Evolutionary conservation across 2,329 filamentous ascomycete species (phyloP).

Genomic region (Dichotomopilus funicola): DNA sequence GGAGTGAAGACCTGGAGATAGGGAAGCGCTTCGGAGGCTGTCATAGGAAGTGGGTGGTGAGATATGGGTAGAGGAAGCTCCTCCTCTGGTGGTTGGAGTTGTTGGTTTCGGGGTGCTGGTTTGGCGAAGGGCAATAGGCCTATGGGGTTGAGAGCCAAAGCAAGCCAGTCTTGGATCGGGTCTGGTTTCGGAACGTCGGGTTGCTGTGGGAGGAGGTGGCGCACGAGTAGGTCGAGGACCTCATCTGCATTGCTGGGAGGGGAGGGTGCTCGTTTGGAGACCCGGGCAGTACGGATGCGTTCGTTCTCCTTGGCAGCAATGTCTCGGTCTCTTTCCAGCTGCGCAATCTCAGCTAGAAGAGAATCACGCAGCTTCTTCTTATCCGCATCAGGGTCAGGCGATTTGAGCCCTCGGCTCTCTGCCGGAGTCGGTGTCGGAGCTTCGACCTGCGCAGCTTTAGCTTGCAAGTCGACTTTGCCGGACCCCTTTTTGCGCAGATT

Average conservation of each 20-base stretch:
- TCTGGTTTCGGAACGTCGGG: constrained; percentile 21
- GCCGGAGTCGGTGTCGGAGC: constrained; percentile 22
- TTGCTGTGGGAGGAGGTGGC: constrained; percentile 36
- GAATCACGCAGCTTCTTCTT: constrained; percentile 48
- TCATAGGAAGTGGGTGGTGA: constrained; percentile 58
- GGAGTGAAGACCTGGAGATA: constrained; percentile 68
- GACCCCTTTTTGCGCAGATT: constrained; percentile 2
- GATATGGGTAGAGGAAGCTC: constrained; percentile 41
- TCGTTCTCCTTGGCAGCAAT: constrained; percentile 53
- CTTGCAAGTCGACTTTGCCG: not conserved
- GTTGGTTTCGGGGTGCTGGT: constrained; percentile 12
- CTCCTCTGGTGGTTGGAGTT: constrained; percentile 26
- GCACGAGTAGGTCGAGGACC: constrained; percentile 37
- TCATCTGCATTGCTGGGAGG: constrained; percentile 28
- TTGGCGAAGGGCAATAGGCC: constrained; percentile 47
- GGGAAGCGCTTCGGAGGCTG: constrained; percentile 57
- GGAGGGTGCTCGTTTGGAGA: constrained; percentile 25
- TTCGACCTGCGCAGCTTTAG: constrained; percentile 10
- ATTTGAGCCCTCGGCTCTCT: constrained; percentile 35
- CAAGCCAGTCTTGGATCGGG: constrained; percentile 37
- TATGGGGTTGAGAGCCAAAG: constrained; percentile 45
- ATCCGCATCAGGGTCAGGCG: constrained; percentile 37
- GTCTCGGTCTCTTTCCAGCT: constrained; percentile 52
- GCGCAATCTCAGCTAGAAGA: constrained; percentile 49
- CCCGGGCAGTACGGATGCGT: constrained; percentile 40